These are phyloP conservation scores for Deuterostichococcus epilithicus DNA, from an alignment of 139 green algal species.

Conservation along the genomic window DNA sequence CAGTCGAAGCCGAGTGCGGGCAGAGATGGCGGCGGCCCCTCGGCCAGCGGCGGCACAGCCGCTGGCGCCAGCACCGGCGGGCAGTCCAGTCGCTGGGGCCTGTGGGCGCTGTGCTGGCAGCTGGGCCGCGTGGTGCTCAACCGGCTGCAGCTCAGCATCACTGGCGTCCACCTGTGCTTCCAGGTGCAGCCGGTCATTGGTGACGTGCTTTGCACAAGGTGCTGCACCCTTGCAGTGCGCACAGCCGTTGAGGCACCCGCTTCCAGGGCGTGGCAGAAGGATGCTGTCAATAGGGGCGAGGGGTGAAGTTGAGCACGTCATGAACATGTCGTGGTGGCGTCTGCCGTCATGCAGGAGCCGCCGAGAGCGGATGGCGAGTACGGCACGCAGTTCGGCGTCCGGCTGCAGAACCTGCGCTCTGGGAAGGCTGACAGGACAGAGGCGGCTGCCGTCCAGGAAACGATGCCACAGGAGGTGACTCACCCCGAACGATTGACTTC, in stretches of 20 bases:
- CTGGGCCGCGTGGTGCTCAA: slow-evolving; percentile 58
- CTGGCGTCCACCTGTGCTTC: slow-evolving; percentile 62
- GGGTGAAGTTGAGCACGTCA: too few relatives aligned
- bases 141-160: slow-evolving; percentile 66
- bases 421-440: slow-evolving; percentile 1
- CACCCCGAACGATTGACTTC: too few relatives aligned
- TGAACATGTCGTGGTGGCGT: too few relatives aligned
- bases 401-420: slow-evolving; percentile 18
- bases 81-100: slow-evolving; percentile 4
- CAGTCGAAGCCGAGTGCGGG: neutral
- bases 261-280: too few relatives aligned
- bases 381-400: slow-evolving; percentile 10
- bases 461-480: too few relatives aligned
- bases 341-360: slow-evolving; percentile 7
- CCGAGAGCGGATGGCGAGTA: neutral
- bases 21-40: slow-evolving; percentile 15
- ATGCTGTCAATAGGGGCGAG: too few relatives aligned
- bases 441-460: too few relatives aligned
- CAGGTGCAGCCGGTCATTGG: slow-evolving; percentile 28
- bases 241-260: too few relatives aligned
- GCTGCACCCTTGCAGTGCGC: neutral
- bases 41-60: slow-evolving; percentile 23
- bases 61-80: slow-evolving; percentile 9
- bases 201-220: neutral
- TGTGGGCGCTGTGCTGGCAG: slow-evolving; percentile 47